Evolutionary conservation across 2,329 filamentous ascomycete species (phyloP).

Genomic region (Fusarium concolor): DNA sequence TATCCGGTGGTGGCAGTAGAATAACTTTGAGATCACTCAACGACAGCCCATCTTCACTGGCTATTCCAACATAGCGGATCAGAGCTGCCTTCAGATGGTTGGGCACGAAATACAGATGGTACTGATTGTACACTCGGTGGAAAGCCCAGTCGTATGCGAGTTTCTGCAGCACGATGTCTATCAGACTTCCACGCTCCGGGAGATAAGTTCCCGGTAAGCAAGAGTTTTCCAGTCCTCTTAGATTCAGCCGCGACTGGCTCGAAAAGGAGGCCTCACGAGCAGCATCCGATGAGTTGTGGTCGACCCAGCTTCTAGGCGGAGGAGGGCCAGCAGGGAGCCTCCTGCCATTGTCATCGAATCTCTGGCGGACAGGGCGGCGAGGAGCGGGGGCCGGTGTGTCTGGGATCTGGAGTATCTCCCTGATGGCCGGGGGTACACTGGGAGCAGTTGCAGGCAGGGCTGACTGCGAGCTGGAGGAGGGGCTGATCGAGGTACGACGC

Average conservation of each 20-base stretch:
- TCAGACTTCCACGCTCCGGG: constrained; percentile 61
- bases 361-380: constrained; percentile 56
- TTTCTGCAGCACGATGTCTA: constrained; percentile 62
- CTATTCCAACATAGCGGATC: constrained; percentile 61
- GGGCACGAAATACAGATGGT: constrained; percentile 67
- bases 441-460: constrained; percentile 54
- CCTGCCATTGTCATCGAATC: constrained; percentile 60
- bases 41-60: constrained; percentile 60
- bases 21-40: constrained; percentile 63
- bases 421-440: constrained; percentile 70
- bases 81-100: constrained; percentile 64
- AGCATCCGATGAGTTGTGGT: constrained; percentile 42
- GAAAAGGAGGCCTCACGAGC: constrained; percentile 26
- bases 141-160: constrained; percentile 67
- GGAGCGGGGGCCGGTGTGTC: constrained; percentile 66
- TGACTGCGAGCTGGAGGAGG: constrained; percentile 43
- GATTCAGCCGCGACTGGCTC: constrained; percentile 38
- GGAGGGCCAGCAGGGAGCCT: constrained; percentile 69
- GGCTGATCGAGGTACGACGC: constrained; percentile 58
- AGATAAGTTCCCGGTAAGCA: constrained; percentile 59
- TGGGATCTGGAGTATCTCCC: constrained; percentile 69
- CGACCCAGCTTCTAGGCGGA: constrained; percentile 68
- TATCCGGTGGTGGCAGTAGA: constrained; percentile 51
- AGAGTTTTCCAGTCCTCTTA: constrained; percentile 32
- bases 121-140: constrained; percentile 66